Base-by-base conservation (phyloP, 2,329 filamentous ascomycete genomes). In the Colletotrichum sp. region DNA sequence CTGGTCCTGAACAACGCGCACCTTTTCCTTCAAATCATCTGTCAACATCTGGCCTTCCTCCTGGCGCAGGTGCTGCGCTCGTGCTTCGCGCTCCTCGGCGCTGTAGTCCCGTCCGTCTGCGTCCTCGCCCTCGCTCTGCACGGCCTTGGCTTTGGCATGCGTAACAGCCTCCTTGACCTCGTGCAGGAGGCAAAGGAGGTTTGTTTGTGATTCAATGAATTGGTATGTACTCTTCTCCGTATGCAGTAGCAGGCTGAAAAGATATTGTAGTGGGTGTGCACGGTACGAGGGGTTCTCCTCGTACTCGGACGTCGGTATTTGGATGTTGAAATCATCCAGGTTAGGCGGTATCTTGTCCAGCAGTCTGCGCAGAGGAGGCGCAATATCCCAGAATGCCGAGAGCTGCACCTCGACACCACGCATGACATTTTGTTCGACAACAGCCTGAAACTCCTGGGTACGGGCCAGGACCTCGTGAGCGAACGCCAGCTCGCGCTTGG, bases 361-460 rank as follows among this genome's bases (percentile, higher is more conserved):
- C 63, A 99, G 88, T 19, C 93, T 90, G 30, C 94, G 89, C 1
- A 99, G 89, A 5, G 93, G 92, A 4, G 97, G 97, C 2, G 96
- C 96, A 80, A 99, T 98, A 82, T 99, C 97, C 97, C 97, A 99
- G 84, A 99, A 99, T 0, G 96, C 96, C 12, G 94, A 96, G 4
- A 98, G 90, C 85, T 99, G 97, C 71, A 95, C 92, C 83, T 98
- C 96, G 13, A 99, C 95, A 19, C 96, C 97, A 12, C 95, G 93
- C 25, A 93, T 92, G 27, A 98, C 96, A 71, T 97, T 97, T 79
- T 93, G 90, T 82, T 98, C 95, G 34, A 98, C 92, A 8, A 97
- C 92, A 63, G 90, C 89, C 79, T 95, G 90, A 82, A 99, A 96
- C 27, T 94, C 93, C 79, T 95, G 91, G 25, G 93, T 93, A 15